These are phyloP conservation scores for Chalciporus piperatus DNA, from an alignment of 768 basidiomycete species.

Conservation along the genomic window DNA sequence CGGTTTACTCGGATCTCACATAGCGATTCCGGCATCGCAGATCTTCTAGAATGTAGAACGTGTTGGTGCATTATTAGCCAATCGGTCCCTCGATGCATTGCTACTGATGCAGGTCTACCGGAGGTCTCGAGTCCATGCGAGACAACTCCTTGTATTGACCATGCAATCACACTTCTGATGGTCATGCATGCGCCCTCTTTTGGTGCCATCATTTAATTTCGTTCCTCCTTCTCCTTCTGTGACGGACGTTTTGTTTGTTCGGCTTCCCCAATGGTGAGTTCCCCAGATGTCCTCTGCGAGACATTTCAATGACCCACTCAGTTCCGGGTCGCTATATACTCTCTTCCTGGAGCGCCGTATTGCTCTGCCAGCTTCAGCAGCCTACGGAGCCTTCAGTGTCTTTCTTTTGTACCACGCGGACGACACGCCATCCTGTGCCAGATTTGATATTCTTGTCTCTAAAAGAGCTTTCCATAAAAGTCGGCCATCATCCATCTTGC, in stretches of 20 bases:
- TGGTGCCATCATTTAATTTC: constrained; percentile 32
- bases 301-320: constrained; percentile 28
- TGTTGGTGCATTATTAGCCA: constrained; percentile 20
- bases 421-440: constrained; percentile 31
- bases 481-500: constrained; percentile 25
- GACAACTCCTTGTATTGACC: constrained; percentile 21
- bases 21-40: constrained; percentile 20
- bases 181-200: constrained; percentile 25
- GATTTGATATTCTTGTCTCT: constrained; percentile 31
- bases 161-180: constrained; percentile 28
- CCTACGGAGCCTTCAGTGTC: constrained; percentile 15
- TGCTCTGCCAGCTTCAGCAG: constrained; percentile 19
- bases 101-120: constrained; percentile 18
- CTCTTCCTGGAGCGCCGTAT: constrained; percentile 11
- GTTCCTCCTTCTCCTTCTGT: constrained; percentile 29
- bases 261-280: constrained; percentile 25
- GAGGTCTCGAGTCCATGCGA: constrained; percentile 18
- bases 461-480: constrained; percentile 22
- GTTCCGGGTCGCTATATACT: constrained; percentile 31
- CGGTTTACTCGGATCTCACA: constrained; percentile 10
- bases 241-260: constrained; percentile 27
- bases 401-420: constrained; percentile 24
- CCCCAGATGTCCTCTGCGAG: constrained; percentile 24
- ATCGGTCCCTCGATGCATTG: constrained; percentile 15
- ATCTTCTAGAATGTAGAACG: constrained; percentile 21